A percentile compares a stretch with the other conserved stretches of the same genome.
Evolutionary conservation across 306 rosid species (phyloP).

Genomic region (Lathyrus sativus): DNA sequence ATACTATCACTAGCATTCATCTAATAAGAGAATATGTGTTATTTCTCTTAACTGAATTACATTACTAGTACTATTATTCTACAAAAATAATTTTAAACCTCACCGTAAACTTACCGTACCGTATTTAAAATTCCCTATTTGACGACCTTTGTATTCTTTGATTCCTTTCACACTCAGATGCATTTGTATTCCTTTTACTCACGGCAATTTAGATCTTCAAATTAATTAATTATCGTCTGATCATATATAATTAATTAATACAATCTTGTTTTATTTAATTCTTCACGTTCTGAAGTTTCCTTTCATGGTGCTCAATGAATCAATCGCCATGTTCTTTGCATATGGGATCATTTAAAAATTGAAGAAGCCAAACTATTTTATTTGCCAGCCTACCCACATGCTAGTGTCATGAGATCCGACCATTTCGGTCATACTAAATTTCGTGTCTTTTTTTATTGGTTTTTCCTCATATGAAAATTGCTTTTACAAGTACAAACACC

Average conservation of each 20-base stretch:
- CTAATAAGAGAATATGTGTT: too few species aligned
- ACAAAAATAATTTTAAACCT: background rate
- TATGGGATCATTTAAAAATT: conserved; percentile 44
- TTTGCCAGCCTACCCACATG: conserved; percentile 73
- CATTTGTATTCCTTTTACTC: conserved; percentile 2
- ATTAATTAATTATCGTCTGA: conserved; percentile 4
- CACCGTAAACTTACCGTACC: background rate
- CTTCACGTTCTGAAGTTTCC: conserved; percentile 43
- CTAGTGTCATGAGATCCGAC: conserved; percentile 70
- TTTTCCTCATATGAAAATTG: conserved; percentile 44
- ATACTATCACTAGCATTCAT: too few species aligned
- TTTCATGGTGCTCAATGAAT: conserved; percentile 46
- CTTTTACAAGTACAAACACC: conserved; percentile 41
- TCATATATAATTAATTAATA: conserved; percentile 13
- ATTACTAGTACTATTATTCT: too few species aligned
- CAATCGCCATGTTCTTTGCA: conserved; percentile 54
- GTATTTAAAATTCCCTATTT: conserved; percentile 21
- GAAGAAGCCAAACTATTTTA: conserved; percentile 41
- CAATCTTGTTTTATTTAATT: conserved; percentile 35
- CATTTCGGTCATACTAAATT: conserved; percentile 54
- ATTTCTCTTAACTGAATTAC: too few species aligned
- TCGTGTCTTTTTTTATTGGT: conserved; percentile 45
- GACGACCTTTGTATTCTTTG: conserved; percentile 23
- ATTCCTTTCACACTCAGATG: conserved; percentile 25
- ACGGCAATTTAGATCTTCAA: background rate